Evolutionary conservation across 257 asterid genomes (phyloP).

Genomic region (Marsdenia floribunda): DNA sequence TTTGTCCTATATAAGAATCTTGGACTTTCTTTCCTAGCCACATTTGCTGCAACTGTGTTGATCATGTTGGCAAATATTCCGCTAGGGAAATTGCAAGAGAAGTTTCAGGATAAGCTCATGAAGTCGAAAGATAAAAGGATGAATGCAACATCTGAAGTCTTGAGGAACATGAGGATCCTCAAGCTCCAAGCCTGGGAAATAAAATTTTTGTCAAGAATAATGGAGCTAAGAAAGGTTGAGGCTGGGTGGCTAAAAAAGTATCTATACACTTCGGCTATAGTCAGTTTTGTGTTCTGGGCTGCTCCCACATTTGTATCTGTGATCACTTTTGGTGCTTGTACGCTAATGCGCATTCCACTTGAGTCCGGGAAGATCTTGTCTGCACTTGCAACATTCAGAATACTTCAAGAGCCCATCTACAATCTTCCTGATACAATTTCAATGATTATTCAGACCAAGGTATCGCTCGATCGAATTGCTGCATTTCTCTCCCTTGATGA

Average conservation of each 20-base stretch:
- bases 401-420: constrained; percentile 83
- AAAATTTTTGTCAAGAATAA: constrained; percentile 64
- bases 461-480: constrained; percentile 83
- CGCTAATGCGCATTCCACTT: constrained; percentile 73
- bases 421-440: constrained; percentile 76
- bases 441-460: constrained; percentile 84
- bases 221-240: constrained; percentile 54
- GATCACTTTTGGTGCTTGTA: constrained; percentile 65
- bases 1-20: constrained; percentile 57
- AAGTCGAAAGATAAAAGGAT: constrained; percentile 75
- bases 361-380: constrained; percentile 85
- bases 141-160: constrained; percentile 85
- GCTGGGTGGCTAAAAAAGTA: constrained; percentile 63
- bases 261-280: constrained; percentile 46
- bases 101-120: constrained; percentile 67
- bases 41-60: constrained; percentile 48
- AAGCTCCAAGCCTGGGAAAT: constrained; percentile 95
- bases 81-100: constrained; percentile 58
- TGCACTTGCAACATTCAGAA: constrained; percentile 83
- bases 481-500: constrained; percentile 81
- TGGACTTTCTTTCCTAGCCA: constrained; percentile 71
- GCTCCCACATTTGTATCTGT: constrained; percentile 80
- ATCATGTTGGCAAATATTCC: constrained; percentile 79
- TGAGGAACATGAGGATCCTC: constrained; percentile 90
- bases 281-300: constrained; percentile 61